Conservation (phyloP, 2,329 filamentous ascomycete species). For the Anisogramma anomala region DNA sequence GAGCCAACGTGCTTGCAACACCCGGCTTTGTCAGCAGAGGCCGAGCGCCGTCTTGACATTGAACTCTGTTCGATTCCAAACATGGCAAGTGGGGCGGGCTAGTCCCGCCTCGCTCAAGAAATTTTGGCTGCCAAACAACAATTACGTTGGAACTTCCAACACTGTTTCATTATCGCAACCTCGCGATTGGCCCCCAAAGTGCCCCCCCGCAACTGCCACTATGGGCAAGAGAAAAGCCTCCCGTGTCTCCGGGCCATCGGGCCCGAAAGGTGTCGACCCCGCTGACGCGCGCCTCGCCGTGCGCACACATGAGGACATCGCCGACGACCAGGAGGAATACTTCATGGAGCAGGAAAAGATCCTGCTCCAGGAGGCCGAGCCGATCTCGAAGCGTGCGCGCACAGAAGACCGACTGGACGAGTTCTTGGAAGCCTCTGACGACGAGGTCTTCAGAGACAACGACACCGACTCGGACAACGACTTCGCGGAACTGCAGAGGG, state of each 20-base stretch:
- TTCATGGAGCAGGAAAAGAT: slow-evolving; percentile 79
- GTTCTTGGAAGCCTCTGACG: slow-evolving; percentile 48
- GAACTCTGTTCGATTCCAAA: no score
- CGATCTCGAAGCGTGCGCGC: slow-evolving; percentile 64
- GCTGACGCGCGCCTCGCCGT: slow-evolving; percentile 52
- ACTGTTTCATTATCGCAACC: not conserved
- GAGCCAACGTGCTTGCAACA: no score
- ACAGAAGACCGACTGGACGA: slow-evolving; percentile 56
- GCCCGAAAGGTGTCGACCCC: slow-evolving; percentile 43
- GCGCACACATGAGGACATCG: slow-evolving; percentile 67
- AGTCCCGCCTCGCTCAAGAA: no score
- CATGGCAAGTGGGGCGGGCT: no score
- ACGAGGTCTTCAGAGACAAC: slow-evolving; percentile 36
- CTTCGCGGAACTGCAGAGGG: slow-evolving; percentile 13
- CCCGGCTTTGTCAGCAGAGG: no score
- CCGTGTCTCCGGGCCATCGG: slow-evolving; percentile 34
- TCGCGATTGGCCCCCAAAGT: not conserved
- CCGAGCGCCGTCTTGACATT: no score
- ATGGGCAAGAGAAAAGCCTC: slow-evolving; percentile 64
- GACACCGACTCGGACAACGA: slow-evolving; percentile 18
- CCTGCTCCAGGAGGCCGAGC: slow-evolving; percentile 63
- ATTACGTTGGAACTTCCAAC: no score
- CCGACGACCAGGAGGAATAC: slow-evolving; percentile 90
- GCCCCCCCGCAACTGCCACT: slow-evolving; percentile 5
- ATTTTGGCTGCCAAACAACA: no score